phyloP scores from a whole-genome alignment of 495 filamentous ascomycete species.

The Podospora conica region DNA sequence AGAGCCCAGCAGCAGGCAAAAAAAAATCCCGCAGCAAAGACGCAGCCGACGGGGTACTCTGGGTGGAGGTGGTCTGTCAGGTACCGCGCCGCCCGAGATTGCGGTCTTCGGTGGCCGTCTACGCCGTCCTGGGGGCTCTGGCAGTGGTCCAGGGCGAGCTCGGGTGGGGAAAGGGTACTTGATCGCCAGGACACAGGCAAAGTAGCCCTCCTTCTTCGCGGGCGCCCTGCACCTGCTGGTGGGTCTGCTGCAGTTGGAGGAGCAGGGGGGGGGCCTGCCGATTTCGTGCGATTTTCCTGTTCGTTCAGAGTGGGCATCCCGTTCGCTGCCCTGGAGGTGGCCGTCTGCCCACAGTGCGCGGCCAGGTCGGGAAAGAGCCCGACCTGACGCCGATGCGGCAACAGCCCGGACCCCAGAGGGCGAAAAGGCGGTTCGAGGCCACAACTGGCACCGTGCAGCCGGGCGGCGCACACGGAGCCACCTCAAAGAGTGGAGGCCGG shows the following conservation, averaged over 20 bases:
- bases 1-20: slow-evolving; percentile 19
- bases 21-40: slow-evolving; percentile 34
- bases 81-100: slow-evolving; percentile 21
- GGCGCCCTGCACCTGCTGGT: slow-evolving; percentile 24
- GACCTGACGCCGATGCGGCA: slow-evolving; percentile 16
- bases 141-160: slow-evolving; percentile 1
- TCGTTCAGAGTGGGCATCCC: slow-evolving; percentile 14
- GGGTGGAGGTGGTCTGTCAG: slow-evolving; percentile 15
- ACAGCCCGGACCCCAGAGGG: background rate
- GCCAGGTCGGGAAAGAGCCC: slow-evolving; percentile 16
- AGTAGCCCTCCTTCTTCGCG: slow-evolving; percentile 20
- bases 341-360: slow-evolving; percentile 29
- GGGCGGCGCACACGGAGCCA: slow-evolving; percentile 16
- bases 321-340: slow-evolving; percentile 7
- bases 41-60: slow-evolving; percentile 18
- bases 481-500: slow-evolving; percentile 3
- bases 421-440: background rate
- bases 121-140: background rate
- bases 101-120: slow-evolving; percentile 11
- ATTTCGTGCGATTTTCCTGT: slow-evolving; percentile 15
- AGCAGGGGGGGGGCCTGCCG: slow-evolving; percentile 12
- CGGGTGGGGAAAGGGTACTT: slow-evolving; percentile 19
- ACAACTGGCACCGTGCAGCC: slow-evolving; percentile 7
- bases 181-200: slow-evolving; percentile 17
- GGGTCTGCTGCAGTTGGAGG: slow-evolving; percentile 15